These are phyloP conservation scores for Peronospora belbahrii DNA, from an alignment of 352 stramenopile species.

Conservation along the genomic window DNA sequence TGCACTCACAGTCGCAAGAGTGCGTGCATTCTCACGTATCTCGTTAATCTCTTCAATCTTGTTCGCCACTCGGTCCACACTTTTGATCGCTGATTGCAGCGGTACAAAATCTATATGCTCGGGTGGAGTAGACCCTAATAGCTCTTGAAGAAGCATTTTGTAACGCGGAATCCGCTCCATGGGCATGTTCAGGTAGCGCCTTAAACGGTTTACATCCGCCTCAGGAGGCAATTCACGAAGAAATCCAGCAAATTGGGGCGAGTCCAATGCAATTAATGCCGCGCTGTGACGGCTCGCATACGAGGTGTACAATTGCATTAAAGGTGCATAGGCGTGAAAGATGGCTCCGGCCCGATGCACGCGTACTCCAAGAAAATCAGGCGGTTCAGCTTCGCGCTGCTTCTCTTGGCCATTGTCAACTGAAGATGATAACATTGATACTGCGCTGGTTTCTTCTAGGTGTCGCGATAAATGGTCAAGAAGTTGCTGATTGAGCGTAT, in stretches of 20 bases:
- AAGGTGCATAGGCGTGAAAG: slow-evolving; percentile 76
- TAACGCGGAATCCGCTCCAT: slow-evolving; percentile 83
- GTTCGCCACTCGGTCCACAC: slow-evolving; percentile 60
- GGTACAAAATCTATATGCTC: slow-evolving; percentile 71
- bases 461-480: slow-evolving; percentile 79
- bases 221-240: slow-evolving; percentile 64
- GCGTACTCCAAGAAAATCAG: slow-evolving; percentile 7
- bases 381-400: slow-evolving; percentile 2
- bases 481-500: slow-evolving; percentile 82
- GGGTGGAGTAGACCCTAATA: slow-evolving; percentile 52
- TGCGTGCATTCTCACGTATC: slow-evolving; percentile 53
- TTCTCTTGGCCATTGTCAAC: slow-evolving; percentile 1
- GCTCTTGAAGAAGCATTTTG: slow-evolving; percentile 73
- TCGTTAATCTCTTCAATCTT: slow-evolving; percentile 81
- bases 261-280: slow-evolving; percentile 60
- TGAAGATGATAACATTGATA: slow-evolving; percentile 14
- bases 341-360: slow-evolving; percentile 58
- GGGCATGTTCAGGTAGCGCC: slow-evolving; percentile 81
- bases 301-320: slow-evolving; percentile 82
- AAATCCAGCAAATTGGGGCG: slow-evolving; percentile 65
- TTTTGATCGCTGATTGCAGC: slow-evolving; percentile 64
- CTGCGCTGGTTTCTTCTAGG: slow-evolving; percentile 48
- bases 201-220: slow-evolving; percentile 47
- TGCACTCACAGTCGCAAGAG: slow-evolving; percentile 47
- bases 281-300: slow-evolving; percentile 77